Conservation (phyloP, 164 flowering plant species). For the Tetrastigma voinierianum region DNA sequence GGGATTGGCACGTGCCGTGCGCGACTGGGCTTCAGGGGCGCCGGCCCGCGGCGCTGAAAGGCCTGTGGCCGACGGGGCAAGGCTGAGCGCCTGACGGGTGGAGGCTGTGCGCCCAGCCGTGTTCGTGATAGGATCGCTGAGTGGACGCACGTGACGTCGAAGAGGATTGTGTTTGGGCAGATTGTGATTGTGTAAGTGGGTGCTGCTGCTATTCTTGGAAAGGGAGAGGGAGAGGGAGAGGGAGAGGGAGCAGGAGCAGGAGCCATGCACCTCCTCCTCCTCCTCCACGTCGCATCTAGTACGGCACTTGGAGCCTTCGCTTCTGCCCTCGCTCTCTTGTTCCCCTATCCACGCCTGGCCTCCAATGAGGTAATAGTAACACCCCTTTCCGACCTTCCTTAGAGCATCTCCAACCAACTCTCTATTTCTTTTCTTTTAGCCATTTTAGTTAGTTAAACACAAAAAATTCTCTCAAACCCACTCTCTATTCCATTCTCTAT, state of each 20-base stretch:
- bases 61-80: constrained; percentile 53
- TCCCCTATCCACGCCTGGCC: constrained; percentile 70
- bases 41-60: too few species aligned
- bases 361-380: constrained; percentile 43
- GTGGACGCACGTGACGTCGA: constrained; percentile 45
- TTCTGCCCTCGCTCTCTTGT: constrained; percentile 58
- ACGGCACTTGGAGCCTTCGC: constrained; percentile 67
- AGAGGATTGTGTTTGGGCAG: constrained; percentile 72
- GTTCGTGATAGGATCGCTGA: constrained; percentile 57
- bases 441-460: too few species aligned
- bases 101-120: constrained; percentile 41
- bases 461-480: too few species aligned
- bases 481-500: too few species aligned
- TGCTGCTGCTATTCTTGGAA: constrained; percentile 35
- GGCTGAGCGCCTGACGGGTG: constrained; percentile 22
- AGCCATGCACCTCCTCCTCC: constrained; percentile 63
- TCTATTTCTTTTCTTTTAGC: too few species aligned
- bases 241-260: too few species aligned
- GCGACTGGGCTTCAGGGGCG: constrained; percentile 57
- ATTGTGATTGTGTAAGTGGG: constrained; percentile 57
- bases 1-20: constrained; percentile 44
- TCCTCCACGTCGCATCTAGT: constrained; percentile 62
- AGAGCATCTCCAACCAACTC: too few species aligned
- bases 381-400: background rate
- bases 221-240: too few species aligned